Evolutionary conservation across 805 yeast species (phyloP).

Genomic region (Barnettozyma botsteinii): DNA sequence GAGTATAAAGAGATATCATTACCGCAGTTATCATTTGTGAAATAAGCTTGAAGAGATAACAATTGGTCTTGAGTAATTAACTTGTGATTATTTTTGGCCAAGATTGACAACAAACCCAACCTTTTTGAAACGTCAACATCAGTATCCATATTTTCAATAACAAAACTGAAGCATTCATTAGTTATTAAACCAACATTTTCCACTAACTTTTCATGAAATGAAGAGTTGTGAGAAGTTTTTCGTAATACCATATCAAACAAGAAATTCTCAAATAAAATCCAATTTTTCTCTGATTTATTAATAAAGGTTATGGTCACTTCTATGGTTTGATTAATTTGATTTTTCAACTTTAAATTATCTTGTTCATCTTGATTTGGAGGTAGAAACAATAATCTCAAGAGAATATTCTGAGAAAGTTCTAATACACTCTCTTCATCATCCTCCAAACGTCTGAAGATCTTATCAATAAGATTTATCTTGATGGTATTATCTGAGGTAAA

Average conservation of each 20-base stretch:
- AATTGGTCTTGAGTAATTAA: conserved; percentile 65
- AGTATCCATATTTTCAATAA: conserved; percentile 31
- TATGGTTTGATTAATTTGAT: conserved; percentile 9
- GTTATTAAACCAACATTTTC: conserved; percentile 26
- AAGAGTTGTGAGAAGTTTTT: conserved; percentile 19
- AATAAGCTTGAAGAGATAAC: conserved; percentile 55
- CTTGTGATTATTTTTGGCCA: conserved; percentile 47
- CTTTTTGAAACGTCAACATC: conserved; percentile 28
- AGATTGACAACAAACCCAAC: conserved; percentile 47
- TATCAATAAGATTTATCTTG: conserved; percentile 43
- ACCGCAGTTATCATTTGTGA: conserved; percentile 42
- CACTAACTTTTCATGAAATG: conserved; percentile 15
- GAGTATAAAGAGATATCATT: conserved; percentile 42
- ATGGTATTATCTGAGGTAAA: conserved; percentile 25
- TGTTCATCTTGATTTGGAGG: conserved; percentile 5
- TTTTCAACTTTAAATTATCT: neutral
- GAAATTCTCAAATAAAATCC: conserved; percentile 43
- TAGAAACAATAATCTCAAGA: conserved; percentile 36
- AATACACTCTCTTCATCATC: conserved; percentile 63
- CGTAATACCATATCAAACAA: conserved; percentile 39
- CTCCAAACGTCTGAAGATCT: conserved; percentile 48
- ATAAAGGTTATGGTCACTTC: conserved; percentile 35
- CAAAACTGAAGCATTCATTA: conserved; percentile 31
- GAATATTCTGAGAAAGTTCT: conserved; percentile 33
- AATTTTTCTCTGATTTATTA: conserved; percentile 32